Conservation (phyloP, 306 rosid species). For the Trichosanthes truncata region DNA sequence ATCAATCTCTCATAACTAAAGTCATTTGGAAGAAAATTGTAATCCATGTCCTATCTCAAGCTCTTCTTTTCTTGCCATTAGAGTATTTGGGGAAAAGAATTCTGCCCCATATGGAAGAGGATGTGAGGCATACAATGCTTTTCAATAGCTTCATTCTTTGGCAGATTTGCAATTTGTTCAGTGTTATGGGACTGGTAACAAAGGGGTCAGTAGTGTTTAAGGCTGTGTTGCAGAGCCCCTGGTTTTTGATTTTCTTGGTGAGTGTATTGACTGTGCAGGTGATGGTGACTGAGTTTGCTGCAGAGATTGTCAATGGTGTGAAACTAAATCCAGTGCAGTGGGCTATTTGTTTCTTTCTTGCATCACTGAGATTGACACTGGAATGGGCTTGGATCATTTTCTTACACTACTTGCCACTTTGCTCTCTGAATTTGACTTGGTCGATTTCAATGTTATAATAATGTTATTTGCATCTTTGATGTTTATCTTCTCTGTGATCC, state of each 20-base stretch:
- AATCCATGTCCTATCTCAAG: constrained; percentile 40
- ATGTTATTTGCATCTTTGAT: too few relatives aligned
- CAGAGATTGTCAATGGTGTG: constrained; percentile 14
- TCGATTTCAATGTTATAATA: too few relatives aligned
- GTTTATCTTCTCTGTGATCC: too few relatives aligned
- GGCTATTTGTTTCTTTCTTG: constrained; percentile 34
- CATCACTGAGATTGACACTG: not conserved
- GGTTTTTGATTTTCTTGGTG: constrained; percentile 28
- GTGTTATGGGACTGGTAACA: constrained; percentile 25
- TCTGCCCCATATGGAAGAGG: constrained; percentile 8
- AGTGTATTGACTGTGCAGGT: constrained; percentile 31
- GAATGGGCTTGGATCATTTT: not conserved
- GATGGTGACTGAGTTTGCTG: constrained; percentile 28
- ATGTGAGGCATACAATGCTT: constrained; percentile 32
- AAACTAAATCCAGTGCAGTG: constrained; percentile 36
- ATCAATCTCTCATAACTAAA: constrained; percentile 19
- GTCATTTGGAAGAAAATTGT: constrained; percentile 25
- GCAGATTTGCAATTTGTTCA: constrained; percentile 41
- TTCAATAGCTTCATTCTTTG: constrained; percentile 45
- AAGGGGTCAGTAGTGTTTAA: constrained; percentile 14
- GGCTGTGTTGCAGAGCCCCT: constrained; percentile 16
- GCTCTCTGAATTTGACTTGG: too few relatives aligned
- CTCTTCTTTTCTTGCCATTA: constrained; percentile 24
- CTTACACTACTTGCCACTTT: too few relatives aligned
- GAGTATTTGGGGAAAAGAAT: constrained; percentile 22